phyloP scores from a whole-genome alignment of 192 early-diverging fungal species.

The Podila epigama region DNA sequence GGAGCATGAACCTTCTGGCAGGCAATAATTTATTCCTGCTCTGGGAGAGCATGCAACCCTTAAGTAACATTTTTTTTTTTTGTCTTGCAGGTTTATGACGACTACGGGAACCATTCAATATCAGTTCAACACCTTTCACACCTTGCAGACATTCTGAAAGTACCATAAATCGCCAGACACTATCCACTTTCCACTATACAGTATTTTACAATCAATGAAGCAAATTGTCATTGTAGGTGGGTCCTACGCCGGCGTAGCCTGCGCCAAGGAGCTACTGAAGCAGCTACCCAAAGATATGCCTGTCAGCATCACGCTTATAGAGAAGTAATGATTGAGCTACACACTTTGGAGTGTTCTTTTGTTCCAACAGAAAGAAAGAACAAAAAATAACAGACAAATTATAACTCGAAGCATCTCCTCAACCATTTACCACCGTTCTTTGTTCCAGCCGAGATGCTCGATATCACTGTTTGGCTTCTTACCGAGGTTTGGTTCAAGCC shows the following conservation, averaged over 20 bases:
- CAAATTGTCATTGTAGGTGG: constrained; percentile 61
- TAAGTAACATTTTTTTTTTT: no score
- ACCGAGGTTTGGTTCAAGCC: constrained; percentile 56
- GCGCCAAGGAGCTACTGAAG: constrained; percentile 46
- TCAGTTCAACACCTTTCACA: not conserved
- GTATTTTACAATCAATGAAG: not conserved
- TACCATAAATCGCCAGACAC: no score
- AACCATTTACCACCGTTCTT: no score
- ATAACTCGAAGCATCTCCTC: no score
- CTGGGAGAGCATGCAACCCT: not conserved
- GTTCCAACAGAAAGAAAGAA: no score
- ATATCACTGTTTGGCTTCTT: constrained; percentile 59
- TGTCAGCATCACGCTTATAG: constrained; percentile 58
- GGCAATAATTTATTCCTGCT: not conserved
- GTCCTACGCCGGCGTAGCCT: constrained; percentile 55
- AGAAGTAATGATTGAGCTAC: constrained; percentile 20
- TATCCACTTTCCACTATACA: no score
- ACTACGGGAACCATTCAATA: not conserved
- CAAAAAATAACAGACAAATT: no score
- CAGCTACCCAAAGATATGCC: constrained; percentile 26
- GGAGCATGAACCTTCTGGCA: not conserved
- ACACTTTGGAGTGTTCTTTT: not conserved
- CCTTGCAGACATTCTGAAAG: no score
- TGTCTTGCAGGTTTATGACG: no score
- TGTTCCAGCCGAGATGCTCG: constrained; percentile 53